Evolutionary conservation across 805 yeast species (phyloP).

Genomic region (Lachancea nothofagi): DNA sequence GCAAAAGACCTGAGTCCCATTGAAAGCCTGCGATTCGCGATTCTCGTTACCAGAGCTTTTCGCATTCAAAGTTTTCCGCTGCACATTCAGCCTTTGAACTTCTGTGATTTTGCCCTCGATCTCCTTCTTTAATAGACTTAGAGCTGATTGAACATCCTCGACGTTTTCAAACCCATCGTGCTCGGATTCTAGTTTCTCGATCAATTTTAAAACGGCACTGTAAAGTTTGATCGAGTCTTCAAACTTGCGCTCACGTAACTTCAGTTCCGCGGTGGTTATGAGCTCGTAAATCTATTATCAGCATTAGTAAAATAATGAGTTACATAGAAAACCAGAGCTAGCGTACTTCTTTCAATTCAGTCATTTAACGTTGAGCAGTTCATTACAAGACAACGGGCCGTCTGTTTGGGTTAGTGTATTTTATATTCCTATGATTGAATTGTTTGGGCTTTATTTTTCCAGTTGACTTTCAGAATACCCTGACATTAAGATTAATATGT

Average conservation of each 20-base stretch:
- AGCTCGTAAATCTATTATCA: conserved; percentile 41
- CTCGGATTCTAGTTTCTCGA: conserved; percentile 11
- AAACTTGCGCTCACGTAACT: conserved; percentile 40
- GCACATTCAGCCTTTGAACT: conserved; percentile 21
- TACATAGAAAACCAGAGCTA: background rate
- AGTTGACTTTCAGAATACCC: background rate
- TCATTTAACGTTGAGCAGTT: no score
- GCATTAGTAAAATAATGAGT: conserved; percentile 7
- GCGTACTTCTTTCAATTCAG: conserved; percentile 8
- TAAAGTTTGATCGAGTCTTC: conserved; percentile 38
- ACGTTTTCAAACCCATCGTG: conserved; percentile 14
- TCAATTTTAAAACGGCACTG: conserved; percentile 10
- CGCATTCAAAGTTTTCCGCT: background rate
- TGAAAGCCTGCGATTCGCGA: background rate
- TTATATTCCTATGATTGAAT: background rate
- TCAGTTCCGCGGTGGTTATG: conserved; percentile 49
- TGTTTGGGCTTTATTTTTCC: background rate
- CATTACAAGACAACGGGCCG: background rate
- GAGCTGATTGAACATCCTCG: conserved; percentile 33
- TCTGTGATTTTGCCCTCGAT: conserved; percentile 31
- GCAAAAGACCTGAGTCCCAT: background rate
- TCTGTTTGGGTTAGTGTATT: background rate
- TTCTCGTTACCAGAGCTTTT: background rate
- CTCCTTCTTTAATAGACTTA: conserved; percentile 29
- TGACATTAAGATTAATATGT: background rate